These are phyloP conservation scores for Hansfordia pulvinata DNA, from an alignment of 2,329 filamentous ascomycete species.

Conservation along the genomic window DNA sequence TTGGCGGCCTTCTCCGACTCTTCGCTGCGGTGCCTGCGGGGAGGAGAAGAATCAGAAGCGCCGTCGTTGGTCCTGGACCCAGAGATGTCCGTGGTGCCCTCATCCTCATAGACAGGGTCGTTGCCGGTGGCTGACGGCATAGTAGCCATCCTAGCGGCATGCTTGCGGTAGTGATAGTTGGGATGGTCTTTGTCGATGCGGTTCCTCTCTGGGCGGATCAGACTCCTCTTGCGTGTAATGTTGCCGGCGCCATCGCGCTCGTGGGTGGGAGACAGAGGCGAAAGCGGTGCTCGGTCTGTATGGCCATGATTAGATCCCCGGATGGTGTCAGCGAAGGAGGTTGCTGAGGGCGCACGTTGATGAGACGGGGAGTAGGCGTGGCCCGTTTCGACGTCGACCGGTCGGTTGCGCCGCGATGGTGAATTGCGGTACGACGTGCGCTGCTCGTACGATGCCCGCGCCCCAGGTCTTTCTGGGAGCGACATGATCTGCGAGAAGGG, in stretches of 20 bases:
- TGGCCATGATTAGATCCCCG: constrained; percentile 34
- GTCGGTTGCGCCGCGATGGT: constrained; percentile 48
- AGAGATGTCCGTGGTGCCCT: constrained; percentile 45
- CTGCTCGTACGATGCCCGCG: constrained; percentile 45
- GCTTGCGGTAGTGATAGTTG: constrained; percentile 90
- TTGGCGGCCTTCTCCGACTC: constrained; percentile 24
- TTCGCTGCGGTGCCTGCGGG: constrained; percentile 20
- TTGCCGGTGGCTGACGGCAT: constrained; percentile 86
- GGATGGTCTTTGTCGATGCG: constrained; percentile 78
- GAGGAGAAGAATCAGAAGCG: constrained; percentile 28
- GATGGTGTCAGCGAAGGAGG: constrained; percentile 45
- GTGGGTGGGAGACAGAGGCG: constrained; percentile 37
- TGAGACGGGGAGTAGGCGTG: constrained; percentile 34
- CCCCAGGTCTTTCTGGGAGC: constrained; percentile 51
- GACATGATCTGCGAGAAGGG: constrained; percentile 35
- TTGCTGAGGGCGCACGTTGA: constrained; percentile 41
- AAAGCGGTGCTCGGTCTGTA: constrained; percentile 40
- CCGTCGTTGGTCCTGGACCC: constrained; percentile 30
- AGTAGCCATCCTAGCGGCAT: constrained; percentile 85
- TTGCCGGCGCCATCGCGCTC: constrained; percentile 19
- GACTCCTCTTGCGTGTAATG: constrained; percentile 62
- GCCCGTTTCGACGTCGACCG: constrained; percentile 58
- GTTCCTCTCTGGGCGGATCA: constrained; percentile 80
- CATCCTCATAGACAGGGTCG: constrained; percentile 75
- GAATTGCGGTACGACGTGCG: constrained; percentile 54